Conservation (phyloP, 768 basidiomycete species). For the Gloeopeniophorella convolvens region DNA sequence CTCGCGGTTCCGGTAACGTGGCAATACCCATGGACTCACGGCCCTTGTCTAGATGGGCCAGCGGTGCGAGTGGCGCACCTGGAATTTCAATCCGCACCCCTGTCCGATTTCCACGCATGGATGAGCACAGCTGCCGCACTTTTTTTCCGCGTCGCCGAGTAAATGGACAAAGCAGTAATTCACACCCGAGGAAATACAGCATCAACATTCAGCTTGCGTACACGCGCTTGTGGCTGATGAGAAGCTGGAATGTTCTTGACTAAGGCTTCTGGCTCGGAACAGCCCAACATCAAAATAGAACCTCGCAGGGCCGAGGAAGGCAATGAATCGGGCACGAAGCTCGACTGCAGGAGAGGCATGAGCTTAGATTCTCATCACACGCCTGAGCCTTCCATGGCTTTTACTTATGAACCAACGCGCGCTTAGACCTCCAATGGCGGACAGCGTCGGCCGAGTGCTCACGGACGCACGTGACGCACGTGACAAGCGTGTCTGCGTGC, state of each 20-base stretch:
- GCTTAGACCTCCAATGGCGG: too few species aligned
- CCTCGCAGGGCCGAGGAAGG: conserved; percentile 1
- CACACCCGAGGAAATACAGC: neutral
- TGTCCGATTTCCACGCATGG: too few species aligned
- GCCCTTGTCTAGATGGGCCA: neutral
- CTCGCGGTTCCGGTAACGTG: conserved; percentile 3
- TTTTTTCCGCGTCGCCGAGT: neutral
- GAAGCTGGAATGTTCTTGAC: conserved; percentile 1
- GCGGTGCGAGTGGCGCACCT: neutral
- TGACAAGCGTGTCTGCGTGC: too few species aligned
- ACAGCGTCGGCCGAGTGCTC: too few species aligned
- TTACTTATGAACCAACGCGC: too few species aligned
- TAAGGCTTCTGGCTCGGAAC: conserved; percentile 5
- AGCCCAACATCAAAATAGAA: conserved; percentile 1
- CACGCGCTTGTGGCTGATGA: conserved; percentile 5
- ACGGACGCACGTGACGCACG: too few species aligned
- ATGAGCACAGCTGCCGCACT: neutral
- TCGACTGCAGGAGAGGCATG: neutral
- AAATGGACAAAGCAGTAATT: neutral
- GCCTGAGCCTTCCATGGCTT: too few species aligned
- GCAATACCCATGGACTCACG: conserved; percentile 1
- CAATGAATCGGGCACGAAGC: conserved; percentile 15
- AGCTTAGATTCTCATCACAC: too few species aligned
- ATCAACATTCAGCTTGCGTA: neutral
- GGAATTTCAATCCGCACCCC: neutral